Evolutionary conservation across 176 grass and related monocot genomes (phyloP), one percentile per base, ranked within the genome.

Genomic region (Leersia perrieri): DNA sequence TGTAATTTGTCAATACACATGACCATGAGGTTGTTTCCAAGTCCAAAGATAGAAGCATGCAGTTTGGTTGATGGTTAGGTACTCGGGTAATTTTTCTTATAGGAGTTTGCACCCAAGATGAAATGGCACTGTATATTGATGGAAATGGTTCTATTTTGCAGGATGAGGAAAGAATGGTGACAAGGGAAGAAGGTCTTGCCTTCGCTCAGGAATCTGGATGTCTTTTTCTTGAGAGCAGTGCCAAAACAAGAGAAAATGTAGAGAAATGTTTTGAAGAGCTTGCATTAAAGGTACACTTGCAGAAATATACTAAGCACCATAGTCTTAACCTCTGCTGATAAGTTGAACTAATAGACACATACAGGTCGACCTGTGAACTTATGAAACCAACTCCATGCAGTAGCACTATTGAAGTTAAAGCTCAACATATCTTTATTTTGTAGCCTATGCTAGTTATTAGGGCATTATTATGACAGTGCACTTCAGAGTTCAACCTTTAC

Each of bases 231-330:
- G 96, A 99, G 47, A 95, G 92, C 73, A 99, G 96, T 84, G 96
- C 96, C 16, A 99, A 90, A 91, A 95, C 96, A 86, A 87, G 90
- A 77, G 69, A 81, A 32, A 99, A 99, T 36, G 92, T 99, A 39
- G 92, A 95, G 72, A 88, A 91, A 90, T 99, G 92, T 82, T 99
- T 99, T 84, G 90, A 95, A 89, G 90, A 95, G 84, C 88, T 98
- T 87, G 90, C 90, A 29, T 33, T 93, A 53, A 95, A 99, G 96
- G 96, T 99, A 95, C 35, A 82, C 60, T 2, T 62, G 40, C 13
- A 40, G 20, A 60, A 83, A 76, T 20, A 86, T 75, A 63, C 60
- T 81, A 27, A 30, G 10, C 76, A 70, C 15, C 2, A 33, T 49
- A 63, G 39, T 7, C 13, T 75, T 81, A 49, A 75, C 58, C 18